Evolutionary conservation across 2,329 filamentous ascomycete species (phyloP).

Genomic region (Chalaropsis thielavioides): DNA sequence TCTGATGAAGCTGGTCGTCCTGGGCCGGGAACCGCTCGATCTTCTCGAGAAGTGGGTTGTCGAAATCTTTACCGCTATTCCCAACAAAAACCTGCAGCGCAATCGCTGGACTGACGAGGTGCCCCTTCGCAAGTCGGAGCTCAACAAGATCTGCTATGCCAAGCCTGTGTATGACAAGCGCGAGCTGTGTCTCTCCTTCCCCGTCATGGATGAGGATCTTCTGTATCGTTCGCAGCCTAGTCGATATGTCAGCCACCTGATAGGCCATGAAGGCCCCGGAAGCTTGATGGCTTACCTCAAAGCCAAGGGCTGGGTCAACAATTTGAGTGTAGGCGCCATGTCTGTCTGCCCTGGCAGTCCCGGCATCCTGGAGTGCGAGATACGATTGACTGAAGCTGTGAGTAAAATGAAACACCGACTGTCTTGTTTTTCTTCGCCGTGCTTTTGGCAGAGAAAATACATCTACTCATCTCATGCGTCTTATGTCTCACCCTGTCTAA

Average conservation of each 20-base stretch:
- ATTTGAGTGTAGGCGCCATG: slow-evolving; percentile 62
- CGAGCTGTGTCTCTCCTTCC: slow-evolving; percentile 66
- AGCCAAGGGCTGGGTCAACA: slow-evolving; percentile 77
- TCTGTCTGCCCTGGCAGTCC: slow-evolving; percentile 62
- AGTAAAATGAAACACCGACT: no score
- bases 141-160: slow-evolving; percentile 61
- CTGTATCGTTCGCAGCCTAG: slow-evolving; percentile 70
- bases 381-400: slow-evolving; percentile 71
- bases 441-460: not conserved
- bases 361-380: slow-evolving; percentile 63
- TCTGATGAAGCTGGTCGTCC: slow-evolving; percentile 77
- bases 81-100: slow-evolving; percentile 62
- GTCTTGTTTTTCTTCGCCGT: not conserved
- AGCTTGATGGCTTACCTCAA: slow-evolving; percentile 87
- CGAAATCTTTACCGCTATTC: slow-evolving; percentile 67
- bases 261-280: slow-evolving; percentile 84
- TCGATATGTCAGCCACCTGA: slow-evolving; percentile 73
- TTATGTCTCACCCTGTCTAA: slow-evolving; percentile 12
- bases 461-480: no score
- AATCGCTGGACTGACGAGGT: slow-evolving; percentile 40
- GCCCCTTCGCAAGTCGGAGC: slow-evolving; percentile 35
- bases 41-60: slow-evolving; percentile 70
- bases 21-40: slow-evolving; percentile 70
- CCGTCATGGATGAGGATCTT: slow-evolving; percentile 70
- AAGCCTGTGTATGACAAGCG: slow-evolving; percentile 85